These are phyloP conservation scores for Anastatica hierochuntica DNA, from an alignment of 345 rosid genomes.

Conservation along the genomic window DNA sequence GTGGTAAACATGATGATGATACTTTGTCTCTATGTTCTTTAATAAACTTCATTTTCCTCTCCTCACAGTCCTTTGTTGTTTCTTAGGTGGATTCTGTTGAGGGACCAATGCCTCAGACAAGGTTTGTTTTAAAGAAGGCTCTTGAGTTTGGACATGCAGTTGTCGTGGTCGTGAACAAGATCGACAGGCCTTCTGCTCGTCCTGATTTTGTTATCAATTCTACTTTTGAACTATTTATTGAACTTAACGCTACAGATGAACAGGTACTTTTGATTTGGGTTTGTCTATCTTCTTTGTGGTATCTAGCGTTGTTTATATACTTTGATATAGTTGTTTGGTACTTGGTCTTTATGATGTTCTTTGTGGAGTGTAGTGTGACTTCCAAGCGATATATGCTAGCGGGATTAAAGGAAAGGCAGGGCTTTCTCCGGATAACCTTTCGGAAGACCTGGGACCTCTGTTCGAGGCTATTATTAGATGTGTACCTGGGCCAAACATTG, in stretches of 20 bases:
- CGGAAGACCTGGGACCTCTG: slow-evolving; percentile 89
- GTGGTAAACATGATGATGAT: slow-evolving; percentile 50
- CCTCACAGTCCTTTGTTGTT: not conserved
- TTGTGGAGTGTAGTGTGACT: slow-evolving; percentile 66
- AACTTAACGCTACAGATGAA: slow-evolving; percentile 91
- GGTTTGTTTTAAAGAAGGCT: slow-evolving; percentile 96
- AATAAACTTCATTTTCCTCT: not conserved
- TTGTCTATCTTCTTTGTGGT: not conserved
- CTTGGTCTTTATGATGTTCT: not conserved
- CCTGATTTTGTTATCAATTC: slow-evolving; percentile 88
- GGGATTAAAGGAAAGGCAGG: slow-evolving; percentile 95
- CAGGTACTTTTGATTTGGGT: slow-evolving; percentile 48
- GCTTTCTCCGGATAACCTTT: slow-evolving; percentile 70
- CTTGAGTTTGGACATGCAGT: slow-evolving; percentile 92
- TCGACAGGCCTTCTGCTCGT: slow-evolving; percentile 93
- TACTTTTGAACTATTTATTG: slow-evolving; percentile 94
- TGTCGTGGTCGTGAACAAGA: slow-evolving; percentile 94
- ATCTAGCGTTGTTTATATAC: not conserved
- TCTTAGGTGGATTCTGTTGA: slow-evolving; percentile 94
- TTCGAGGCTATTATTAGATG: slow-evolving; percentile 87
- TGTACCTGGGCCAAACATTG: slow-evolving; percentile 88
- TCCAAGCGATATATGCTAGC: slow-evolving; percentile 89
- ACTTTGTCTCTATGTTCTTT: slow-evolving; percentile 4
- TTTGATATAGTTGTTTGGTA: too few relatives aligned
- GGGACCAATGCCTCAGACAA: slow-evolving; percentile 99